Percentiles rank a stretch among this genome's conserved stretches.
Evolutionary conservation across 495 filamentous ascomycete species (phyloP).

Genomic region (Niebla homalea): DNA sequence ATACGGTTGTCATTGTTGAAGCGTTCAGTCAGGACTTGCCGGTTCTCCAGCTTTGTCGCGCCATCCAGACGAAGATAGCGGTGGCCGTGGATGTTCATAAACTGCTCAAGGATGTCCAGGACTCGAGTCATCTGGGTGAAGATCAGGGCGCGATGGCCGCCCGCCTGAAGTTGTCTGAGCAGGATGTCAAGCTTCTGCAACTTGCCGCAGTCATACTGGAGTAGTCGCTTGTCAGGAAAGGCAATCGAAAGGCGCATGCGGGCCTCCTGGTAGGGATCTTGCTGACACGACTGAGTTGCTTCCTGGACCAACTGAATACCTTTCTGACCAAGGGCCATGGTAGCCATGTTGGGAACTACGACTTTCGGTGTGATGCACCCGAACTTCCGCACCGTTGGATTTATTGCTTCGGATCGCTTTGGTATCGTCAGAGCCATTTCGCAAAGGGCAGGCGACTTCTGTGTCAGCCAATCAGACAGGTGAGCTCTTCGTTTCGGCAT

Average conservation of each 20-base stretch:
- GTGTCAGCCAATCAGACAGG: conserved; percentile 59
- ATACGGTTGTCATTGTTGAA: conserved; percentile 95
- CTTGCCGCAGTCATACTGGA: conserved; percentile 98
- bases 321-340: conserved; percentile 37
- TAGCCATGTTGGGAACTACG: conserved; percentile 56
- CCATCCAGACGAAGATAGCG: conserved; percentile 94
- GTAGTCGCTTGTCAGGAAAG: conserved; percentile 86
- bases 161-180: conserved; percentile 73
- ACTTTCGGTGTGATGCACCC: conserved; percentile 83
- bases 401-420: conserved; percentile 54
- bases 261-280: conserved; percentile 87
- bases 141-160: conserved; percentile 85
- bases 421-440: conserved; percentile 62
- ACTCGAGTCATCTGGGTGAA: conserved; percentile 99
- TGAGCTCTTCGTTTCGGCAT: conserved; percentile 39
- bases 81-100: conserved; percentile 94
- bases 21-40: conserved; percentile 87
- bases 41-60: conserved; percentile 84
- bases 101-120: conserved; percentile 92
- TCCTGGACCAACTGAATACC: conserved; percentile 47
- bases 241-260: conserved; percentile 88
- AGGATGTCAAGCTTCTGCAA: conserved; percentile 81
- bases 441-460: conserved; percentile 51
- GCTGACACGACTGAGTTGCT: conserved; percentile 38
- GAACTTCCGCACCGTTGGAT: conserved; percentile 70